phyloP scores from a whole-genome alignment of 805 yeast species.

The Candida andamanensis region DNA sequence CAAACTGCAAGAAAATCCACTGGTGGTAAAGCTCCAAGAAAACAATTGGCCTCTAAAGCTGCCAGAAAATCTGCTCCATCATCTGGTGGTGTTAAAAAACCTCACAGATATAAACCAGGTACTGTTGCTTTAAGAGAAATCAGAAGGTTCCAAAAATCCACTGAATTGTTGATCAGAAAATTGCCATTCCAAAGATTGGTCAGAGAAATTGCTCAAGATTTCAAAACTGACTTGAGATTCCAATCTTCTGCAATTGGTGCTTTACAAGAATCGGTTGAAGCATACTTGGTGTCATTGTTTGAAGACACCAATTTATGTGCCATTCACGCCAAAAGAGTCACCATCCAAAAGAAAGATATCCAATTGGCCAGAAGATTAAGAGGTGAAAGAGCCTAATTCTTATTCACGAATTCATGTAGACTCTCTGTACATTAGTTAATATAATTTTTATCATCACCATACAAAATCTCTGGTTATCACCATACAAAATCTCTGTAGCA shows the following conservation, averaged over 20 bases:
- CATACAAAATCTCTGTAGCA: not conserved
- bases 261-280: slow-evolving; percentile 44
- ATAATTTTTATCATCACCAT: no score
- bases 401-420: slow-evolving; percentile 2
- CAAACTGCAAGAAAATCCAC: slow-evolving; percentile 47
- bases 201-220: slow-evolving; percentile 44
- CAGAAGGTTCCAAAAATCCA: slow-evolving; percentile 44
- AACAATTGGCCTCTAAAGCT: slow-evolving; percentile 45
- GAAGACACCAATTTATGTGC: slow-evolving; percentile 48
- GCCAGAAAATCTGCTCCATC: slow-evolving; percentile 46
- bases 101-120: slow-evolving; percentile 48
- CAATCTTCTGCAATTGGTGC: slow-evolving; percentile 46
- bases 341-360: slow-evolving; percentile 45
- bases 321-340: slow-evolving; percentile 45
- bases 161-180: slow-evolving; percentile 44
- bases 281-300: slow-evolving; percentile 42
- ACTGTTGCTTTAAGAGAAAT: slow-evolving; percentile 47
- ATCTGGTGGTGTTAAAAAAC: slow-evolving; percentile 45
- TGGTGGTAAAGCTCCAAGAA: slow-evolving; percentile 48
- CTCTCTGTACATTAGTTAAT: slow-evolving; percentile 8
- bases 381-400: slow-evolving; percentile 40
- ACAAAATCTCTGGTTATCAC: not conserved
- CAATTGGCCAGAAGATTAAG: slow-evolving; percentile 47
- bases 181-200: slow-evolving; percentile 46
- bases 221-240: slow-evolving; percentile 44